Percentiles rank a stretch among this genome's conserved stretches.
Conservation (phyloP, 805 yeast species). For the Barnettozyma sp. region DNA sequence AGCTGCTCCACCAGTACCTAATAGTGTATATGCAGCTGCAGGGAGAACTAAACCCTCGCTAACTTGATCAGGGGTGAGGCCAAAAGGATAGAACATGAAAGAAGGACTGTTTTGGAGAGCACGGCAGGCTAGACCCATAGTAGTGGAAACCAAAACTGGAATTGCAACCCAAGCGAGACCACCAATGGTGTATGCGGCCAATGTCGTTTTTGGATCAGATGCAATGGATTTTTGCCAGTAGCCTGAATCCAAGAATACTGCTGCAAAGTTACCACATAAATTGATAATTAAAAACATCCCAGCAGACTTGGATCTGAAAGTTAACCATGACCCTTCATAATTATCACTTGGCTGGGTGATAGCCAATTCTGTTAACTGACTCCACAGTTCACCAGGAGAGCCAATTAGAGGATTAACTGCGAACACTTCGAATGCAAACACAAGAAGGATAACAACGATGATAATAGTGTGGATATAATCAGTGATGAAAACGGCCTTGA, state of each 20-base stretch:
- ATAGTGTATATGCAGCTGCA: constrained; percentile 66
- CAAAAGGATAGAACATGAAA: constrained; percentile 76
- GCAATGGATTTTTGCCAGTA: constrained; percentile 89
- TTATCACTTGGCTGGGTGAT: constrained; percentile 58
- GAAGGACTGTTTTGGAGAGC: constrained; percentile 61
- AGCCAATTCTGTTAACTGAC: constrained; percentile 56
- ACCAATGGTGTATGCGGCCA: constrained; percentile 84
- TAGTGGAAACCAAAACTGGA: constrained; percentile 75
- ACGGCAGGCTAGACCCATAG: constrained; percentile 81
- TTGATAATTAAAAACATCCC: constrained; percentile 88
- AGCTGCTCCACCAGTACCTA: constrained; percentile 86
- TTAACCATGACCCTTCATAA: constrained; percentile 79
- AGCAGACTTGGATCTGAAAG: constrained; percentile 80
- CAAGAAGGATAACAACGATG: constrained; percentile 65
- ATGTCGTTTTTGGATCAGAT: constrained; percentile 72
- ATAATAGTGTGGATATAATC: constrained; percentile 80
- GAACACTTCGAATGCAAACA: constrained; percentile 75
- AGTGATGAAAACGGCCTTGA: constrained; percentile 74
- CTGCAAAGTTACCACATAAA: constrained; percentile 84
- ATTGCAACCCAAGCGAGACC: constrained; percentile 90
- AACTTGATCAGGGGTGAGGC: constrained; percentile 60
- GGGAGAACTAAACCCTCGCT: constrained; percentile 72
- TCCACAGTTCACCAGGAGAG: constrained; percentile 78
- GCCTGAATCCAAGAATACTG: constrained; percentile 81
- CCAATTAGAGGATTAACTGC: constrained; percentile 69